Conservation (phyloP, 352 stramenopile genomes). For the Globisporangium paroecandrum region DNA sequence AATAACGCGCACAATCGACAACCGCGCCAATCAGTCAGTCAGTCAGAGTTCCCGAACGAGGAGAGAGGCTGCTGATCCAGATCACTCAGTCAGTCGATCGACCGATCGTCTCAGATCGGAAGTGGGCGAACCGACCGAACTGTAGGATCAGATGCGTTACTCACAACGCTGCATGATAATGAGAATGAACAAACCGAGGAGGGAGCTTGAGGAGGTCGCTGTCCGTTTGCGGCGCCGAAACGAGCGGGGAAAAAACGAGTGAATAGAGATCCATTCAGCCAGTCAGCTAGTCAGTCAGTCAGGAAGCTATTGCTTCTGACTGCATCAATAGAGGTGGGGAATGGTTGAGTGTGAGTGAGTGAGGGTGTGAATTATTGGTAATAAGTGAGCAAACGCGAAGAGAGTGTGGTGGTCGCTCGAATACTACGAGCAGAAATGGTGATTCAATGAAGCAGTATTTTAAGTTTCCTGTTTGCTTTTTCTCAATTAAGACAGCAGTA, state of each 20-base stretch:
- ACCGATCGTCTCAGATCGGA: neutral
- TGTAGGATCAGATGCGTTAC: neutral
- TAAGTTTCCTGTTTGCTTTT: neutral
- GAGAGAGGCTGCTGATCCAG: neutral
- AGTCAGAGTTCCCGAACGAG: neutral
- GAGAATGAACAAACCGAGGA: neutral
- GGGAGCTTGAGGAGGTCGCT: neutral
- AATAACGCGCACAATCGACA: neutral
- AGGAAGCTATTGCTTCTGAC: too few relatives aligned
- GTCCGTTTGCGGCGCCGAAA: neutral
- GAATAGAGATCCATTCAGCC: neutral
- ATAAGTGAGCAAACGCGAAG: neutral
- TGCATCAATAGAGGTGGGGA: too few relatives aligned
- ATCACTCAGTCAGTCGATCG: neutral
- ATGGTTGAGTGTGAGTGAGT: neutral
- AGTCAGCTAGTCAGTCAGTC: neutral
- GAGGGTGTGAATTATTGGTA: too few relatives aligned
- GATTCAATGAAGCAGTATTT: neutral
- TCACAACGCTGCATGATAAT: neutral
- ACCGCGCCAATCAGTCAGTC: neutral
- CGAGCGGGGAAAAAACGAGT: neutral
- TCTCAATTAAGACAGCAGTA: too few relatives aligned
- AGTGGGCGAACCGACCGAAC: neutral
- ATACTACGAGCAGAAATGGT: neutral
- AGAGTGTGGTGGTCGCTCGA: neutral